Percentiles rank a stretch among this genome's conserved stretches.
Conservation (phyloP, 2,329 filamentous ascomycete genomes). For the Coniella lustricola region DNA sequence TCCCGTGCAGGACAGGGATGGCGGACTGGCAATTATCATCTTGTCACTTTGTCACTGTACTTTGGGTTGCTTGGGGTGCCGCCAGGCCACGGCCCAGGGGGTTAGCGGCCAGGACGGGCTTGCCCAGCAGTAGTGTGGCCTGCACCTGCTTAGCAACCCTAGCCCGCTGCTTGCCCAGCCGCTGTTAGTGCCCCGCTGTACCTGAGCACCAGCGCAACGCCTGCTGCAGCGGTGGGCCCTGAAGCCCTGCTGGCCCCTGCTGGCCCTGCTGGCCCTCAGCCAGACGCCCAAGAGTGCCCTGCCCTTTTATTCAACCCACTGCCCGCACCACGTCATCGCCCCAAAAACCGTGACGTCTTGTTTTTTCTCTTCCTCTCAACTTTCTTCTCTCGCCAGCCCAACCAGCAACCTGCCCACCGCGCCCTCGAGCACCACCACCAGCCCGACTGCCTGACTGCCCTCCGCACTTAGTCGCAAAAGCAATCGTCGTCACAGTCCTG, state of each 20-base stretch:
- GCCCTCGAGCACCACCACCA: neutral
- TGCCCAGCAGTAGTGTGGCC: neutral
- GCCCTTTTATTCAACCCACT: constrained; percentile 17
- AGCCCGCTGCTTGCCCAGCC: neutral
- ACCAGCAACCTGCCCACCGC: neutral
- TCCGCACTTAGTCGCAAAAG: neutral
- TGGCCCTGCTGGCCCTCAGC: too few species aligned
- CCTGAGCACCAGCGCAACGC: too few species aligned
- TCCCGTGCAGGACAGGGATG: constrained; percentile 1
- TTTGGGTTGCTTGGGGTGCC: neutral
- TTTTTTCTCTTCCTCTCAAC: constrained; percentile 15
- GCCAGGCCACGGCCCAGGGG: too few species aligned
- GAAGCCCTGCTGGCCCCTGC: too few species aligned
- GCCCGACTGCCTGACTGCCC: neutral
- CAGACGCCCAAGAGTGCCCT: too few species aligned
- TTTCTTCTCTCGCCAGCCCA: constrained; percentile 4
- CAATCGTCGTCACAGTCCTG: constrained; percentile 6
- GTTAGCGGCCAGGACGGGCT: too few species aligned
- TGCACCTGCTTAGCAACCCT: neutral
- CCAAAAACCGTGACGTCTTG: constrained; percentile 15
- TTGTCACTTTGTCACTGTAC: constrained; percentile 6
- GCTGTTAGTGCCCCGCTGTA: constrained; percentile 7
- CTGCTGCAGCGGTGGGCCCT: neutral
- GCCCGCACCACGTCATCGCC: constrained; percentile 18
- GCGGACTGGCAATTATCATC: too few species aligned